phyloP scores from a whole-genome alignment of 2,329 filamentous ascomycete species.

The Verticillium zaregamsianum region DNA sequence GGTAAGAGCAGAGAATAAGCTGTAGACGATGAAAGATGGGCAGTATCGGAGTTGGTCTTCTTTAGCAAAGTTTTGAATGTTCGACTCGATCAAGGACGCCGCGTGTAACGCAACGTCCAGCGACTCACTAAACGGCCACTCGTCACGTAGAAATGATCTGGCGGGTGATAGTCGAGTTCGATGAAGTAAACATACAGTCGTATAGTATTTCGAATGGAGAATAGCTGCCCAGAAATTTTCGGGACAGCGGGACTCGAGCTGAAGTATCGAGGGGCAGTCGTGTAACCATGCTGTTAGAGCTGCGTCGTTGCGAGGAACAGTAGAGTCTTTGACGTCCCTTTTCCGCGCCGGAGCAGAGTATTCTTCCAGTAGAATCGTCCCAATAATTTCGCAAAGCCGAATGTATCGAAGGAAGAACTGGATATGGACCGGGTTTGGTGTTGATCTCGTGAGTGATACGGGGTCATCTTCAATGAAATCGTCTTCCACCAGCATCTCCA shows the following conservation, averaged over 20 bases:
- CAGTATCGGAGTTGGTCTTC: conserved; percentile 85
- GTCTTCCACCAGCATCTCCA: conserved; percentile 93
- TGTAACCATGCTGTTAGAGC: conserved; percentile 96
- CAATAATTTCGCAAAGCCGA: conserved; percentile 98
- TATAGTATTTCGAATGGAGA: conserved; percentile 95
- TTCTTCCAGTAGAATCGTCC: conserved; percentile 89
- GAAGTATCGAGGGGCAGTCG: conserved; percentile 89
- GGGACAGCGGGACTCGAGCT: conserved; percentile 77
- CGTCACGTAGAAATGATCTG: conserved; percentile 79
- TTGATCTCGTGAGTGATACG: conserved; percentile 69
- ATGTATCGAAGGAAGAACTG: conserved; percentile 98
- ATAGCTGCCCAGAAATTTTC: conserved; percentile 97
- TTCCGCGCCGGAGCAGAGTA: conserved; percentile 94
- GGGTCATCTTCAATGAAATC: conserved; percentile 93
- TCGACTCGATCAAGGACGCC: conserved; percentile 93
- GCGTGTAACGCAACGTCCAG: conserved; percentile 96
- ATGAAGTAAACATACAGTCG: conserved; percentile 91
- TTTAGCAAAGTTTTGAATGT: conserved; percentile 81
- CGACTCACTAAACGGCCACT: conserved; percentile 75
- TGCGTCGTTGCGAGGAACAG: conserved; percentile 96
- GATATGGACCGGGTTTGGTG: conserved; percentile 82
- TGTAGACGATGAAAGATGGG: conserved; percentile 95
- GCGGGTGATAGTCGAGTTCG: conserved; percentile 83
- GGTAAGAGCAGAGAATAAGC: conserved; percentile 91
- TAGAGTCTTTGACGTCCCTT: conserved; percentile 83